Percentiles rank a stretch among this genome's conserved stretches.
phyloP scores from a whole-genome alignment of 257 asterid species.

The Paulownia fortunei region DNA sequence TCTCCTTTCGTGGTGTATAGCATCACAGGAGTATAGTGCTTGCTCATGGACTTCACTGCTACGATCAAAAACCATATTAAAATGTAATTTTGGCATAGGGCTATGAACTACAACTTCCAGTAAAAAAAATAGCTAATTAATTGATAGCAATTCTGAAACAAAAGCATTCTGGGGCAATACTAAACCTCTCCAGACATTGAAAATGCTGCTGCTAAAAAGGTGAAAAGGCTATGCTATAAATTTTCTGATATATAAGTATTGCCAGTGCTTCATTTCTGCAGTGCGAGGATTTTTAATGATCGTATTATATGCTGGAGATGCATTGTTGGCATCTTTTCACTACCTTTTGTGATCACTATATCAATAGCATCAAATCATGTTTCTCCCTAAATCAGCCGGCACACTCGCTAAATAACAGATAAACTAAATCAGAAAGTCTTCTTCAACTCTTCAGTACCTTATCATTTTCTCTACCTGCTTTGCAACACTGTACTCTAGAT shows the following conservation, averaged over 20 bases:
- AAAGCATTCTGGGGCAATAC: neutral
- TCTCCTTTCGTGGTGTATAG: conserved; percentile 91
- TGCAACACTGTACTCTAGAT: conserved; percentile 96
- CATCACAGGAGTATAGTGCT: conserved; percentile 83
- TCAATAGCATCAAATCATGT: conserved; percentile 7
- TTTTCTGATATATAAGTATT: neutral
- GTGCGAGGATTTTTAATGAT: conserved; percentile 26
- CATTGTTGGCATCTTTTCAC: conserved; percentile 8
- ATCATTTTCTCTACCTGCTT: conserved; percentile 99
- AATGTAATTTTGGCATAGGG: conserved; percentile 26
- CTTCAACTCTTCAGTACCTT: conserved; percentile 63
- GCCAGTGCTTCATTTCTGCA: neutral
- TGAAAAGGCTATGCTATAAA: conserved; percentile 4
- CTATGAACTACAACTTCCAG: conserved; percentile 23
- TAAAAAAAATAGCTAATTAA: conserved; percentile 29
- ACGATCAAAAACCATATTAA: conserved; percentile 35
- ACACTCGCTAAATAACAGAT: conserved; percentile 3
- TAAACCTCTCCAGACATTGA: neutral
- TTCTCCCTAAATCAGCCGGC: neutral
- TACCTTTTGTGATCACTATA: neutral
- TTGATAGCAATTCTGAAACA: conserved; percentile 18
- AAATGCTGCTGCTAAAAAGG: conserved; percentile 9
- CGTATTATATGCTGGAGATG: conserved; percentile 14
- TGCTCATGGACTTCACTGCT: conserved; percentile 97
- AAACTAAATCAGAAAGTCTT: conserved; percentile 16